These are phyloP conservation scores for Ceratocystis variospora DNA, from an alignment of 2,329 filamentous ascomycete genomes.

Conservation along the genomic window DNA sequence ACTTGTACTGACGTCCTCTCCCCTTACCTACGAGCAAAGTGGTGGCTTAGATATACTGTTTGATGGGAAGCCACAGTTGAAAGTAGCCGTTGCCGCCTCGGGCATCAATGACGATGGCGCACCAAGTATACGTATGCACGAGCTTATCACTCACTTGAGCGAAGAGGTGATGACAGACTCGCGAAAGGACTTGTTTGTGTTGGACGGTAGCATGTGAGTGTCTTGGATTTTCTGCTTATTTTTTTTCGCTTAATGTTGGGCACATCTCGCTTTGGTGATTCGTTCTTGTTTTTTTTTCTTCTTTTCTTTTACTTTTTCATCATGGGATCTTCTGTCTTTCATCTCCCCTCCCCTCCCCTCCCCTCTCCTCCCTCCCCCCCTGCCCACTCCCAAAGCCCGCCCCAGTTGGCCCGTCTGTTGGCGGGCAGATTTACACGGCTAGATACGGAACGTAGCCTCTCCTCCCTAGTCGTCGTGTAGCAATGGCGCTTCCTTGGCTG, in stretches of 20 bases:
- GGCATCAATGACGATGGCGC: conserved; percentile 40
- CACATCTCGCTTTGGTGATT: too few species aligned
- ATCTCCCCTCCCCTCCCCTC: too few species aligned
- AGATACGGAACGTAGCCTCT: too few species aligned
- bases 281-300: too few species aligned
- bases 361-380: too few species aligned
- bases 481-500: neutral
- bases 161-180: conserved; percentile 71
- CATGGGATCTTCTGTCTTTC: too few species aligned
- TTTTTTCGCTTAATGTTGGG: too few species aligned
- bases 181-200: conserved; percentile 75
- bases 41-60: conserved; percentile 94
- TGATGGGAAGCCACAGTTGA: conserved; percentile 61
- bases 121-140: conserved; percentile 45
- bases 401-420: neutral
- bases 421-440: neutral
- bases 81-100: conserved; percentile 50
- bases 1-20: neutral
- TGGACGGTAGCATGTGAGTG: conserved; percentile 76
- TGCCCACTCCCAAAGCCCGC: too few species aligned
- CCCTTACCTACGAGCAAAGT: conserved; percentile 31
- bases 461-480: neutral
- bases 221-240: neutral
- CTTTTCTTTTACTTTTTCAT: too few species aligned
- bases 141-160: conserved; percentile 67